Percentiles rank a stretch among this genome's conserved stretches.
These are phyloP conservation scores for Musa acuminata DNA, from an alignment of 176 grass and related monocot genomes.

Conservation along the genomic window DNA sequence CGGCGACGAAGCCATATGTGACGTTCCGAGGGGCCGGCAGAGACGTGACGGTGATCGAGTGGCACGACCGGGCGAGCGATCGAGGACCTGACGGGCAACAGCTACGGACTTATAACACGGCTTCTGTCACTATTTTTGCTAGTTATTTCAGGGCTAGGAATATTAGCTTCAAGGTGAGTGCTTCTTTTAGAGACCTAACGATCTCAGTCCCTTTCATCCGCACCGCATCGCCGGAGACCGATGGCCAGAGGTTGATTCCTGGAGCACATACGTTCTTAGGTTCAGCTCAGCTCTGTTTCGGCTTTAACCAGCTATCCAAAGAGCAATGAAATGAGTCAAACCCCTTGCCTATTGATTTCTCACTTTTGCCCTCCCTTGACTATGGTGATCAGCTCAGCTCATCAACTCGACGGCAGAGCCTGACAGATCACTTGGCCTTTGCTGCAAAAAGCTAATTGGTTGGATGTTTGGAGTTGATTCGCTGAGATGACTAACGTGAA, in stretches of 20 bases:
- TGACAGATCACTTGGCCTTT: too few species aligned
- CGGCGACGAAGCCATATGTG: constrained; percentile 75
- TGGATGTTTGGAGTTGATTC: not conserved
- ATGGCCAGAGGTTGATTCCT: not conserved
- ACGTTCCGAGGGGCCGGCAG: constrained; percentile 74
- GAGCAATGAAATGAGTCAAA: too few species aligned
- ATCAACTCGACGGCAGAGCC: too few species aligned
- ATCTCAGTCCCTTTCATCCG: too few species aligned
- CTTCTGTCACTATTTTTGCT: constrained; percentile 79
- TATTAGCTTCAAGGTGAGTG: constrained; percentile 90
- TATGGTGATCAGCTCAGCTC: too few species aligned
- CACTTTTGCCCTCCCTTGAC: too few species aligned
- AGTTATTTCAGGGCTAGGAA: constrained; percentile 96
- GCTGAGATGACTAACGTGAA: not conserved
- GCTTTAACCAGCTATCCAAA: too few species aligned
- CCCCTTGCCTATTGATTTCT: too few species aligned
- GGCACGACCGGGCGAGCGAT: constrained; percentile 83
- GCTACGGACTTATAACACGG: constrained; percentile 80
- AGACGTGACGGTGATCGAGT: constrained; percentile 71
- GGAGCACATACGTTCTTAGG: too few species aligned
- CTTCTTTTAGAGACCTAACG: not conserved
- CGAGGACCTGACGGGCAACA: constrained; percentile 67
- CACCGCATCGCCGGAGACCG: not conserved
- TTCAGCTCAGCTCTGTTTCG: too few species aligned
- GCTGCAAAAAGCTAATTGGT: too few species aligned